Percentiles rank a stretch among this genome's conserved stretches.
Evolutionary conservation across 129 eudicot genomes (phyloP).

Genomic region (Mikania micrantha): DNA sequence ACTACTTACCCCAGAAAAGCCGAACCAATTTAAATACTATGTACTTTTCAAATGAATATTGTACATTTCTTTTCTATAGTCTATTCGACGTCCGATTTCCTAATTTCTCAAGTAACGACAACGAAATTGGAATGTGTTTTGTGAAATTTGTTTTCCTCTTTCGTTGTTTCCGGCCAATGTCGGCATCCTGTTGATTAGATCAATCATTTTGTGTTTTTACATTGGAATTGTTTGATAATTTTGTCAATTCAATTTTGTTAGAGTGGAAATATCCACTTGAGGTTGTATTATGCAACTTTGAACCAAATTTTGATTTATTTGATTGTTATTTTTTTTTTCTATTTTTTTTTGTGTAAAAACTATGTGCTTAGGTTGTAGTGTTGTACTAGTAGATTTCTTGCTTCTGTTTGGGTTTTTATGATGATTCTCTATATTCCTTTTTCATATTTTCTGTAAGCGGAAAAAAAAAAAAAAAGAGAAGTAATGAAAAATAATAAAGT

Average conservation of each 20-base stretch:
- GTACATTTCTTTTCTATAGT: conserved; percentile 23
- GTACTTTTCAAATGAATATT: conserved; percentile 20
- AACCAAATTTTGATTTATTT: not conserved
- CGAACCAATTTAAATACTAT: not conserved
- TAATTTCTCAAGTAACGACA: conserved; percentile 29
- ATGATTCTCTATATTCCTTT: too few relatives aligned
- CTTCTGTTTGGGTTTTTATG: not conserved
- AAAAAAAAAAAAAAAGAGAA: too few relatives aligned
- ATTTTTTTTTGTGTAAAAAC: not conserved
- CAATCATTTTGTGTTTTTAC: not conserved
- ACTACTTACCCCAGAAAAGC: not conserved
- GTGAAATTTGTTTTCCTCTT: not conserved
- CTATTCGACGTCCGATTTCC: not conserved
- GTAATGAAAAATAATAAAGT: too few relatives aligned
- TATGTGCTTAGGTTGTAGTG: not conserved
- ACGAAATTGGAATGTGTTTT: conserved; percentile 7
- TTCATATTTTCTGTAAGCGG: too few relatives aligned
- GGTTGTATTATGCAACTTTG: not conserved
- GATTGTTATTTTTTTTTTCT: not conserved
- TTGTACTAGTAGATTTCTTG: not conserved
- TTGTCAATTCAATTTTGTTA: conserved; percentile 8
- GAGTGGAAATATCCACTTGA: conserved; percentile 1
- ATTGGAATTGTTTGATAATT: not conserved
- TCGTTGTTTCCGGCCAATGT: conserved; percentile 8
- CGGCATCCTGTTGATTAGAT: conserved; percentile 13